Conservation (phyloP, 345 rosid genomes). For the Heritiera littoralis region DNA sequence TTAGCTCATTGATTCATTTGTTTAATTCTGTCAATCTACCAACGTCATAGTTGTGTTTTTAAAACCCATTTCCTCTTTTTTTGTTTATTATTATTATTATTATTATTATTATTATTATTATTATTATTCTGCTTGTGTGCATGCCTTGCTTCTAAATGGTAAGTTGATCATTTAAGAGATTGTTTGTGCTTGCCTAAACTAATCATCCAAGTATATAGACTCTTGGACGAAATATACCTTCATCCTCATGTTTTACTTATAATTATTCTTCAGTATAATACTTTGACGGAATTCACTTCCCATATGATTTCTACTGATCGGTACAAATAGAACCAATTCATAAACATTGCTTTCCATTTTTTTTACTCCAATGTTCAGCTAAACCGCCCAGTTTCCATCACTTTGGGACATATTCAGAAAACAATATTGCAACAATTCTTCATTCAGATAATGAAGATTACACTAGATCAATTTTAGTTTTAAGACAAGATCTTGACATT, state of each 20-base stretch:
- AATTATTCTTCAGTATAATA: neutral
- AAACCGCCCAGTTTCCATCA: neutral
- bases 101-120: no score
- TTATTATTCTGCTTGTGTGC: neutral
- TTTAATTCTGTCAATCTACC: slow-evolving; percentile 3
- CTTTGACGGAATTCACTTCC: neutral
- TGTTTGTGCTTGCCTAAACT: neutral
- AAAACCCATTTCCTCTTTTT: neutral
- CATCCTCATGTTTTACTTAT: neutral
- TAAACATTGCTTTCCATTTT: neutral
- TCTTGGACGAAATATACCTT: neutral
- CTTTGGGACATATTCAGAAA: neutral
- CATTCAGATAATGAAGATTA: neutral
- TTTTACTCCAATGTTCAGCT: neutral
- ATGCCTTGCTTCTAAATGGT: neutral
- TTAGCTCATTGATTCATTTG: neutral
- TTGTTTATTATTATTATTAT: no score
- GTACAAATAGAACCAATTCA: neutral
- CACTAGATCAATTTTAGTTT: neutral
- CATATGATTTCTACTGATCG: neutral
- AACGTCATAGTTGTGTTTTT: neutral
- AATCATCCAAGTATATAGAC: neutral
- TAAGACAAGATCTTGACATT: slow-evolving; percentile 10
- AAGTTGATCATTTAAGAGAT: neutral
- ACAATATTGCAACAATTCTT: neutral